Evolutionary conservation across 2,329 filamentous ascomycete species (phyloP), one percentile per base, ranked within the genome.

Genomic region (Thelonectria blattea): DNA sequence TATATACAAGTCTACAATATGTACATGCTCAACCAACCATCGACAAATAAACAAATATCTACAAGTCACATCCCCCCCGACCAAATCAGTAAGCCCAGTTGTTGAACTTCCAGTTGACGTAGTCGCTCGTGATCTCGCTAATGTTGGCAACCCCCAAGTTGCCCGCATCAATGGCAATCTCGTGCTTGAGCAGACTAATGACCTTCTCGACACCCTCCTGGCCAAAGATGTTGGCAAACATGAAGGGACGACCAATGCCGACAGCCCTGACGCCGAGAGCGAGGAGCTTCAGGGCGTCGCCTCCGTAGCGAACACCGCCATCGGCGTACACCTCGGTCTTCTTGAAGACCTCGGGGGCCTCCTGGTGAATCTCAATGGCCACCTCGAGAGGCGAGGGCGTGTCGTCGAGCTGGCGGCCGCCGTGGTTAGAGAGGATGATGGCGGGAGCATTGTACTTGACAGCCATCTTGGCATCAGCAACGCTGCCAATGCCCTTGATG

Each of bases 211-310:
- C 79, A 46, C 83, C 83, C 8, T 78, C 76, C 48, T 75, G 71
- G 6, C 83, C 83, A 61, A 78, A 85, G 47, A 82, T 70, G 71
- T 85, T 85, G 62, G 80, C 74, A 67, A 77, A 85, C 81, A 85
- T 83, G 62, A 81, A 79, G 10, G 81, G 78, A 1, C 83, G 72
- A 15, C 82, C 83, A 1, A 86, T 62, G 14, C 83, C 75, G 6
- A 80, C 78, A 12, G 76, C 77, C 64, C 74, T 75, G 55, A 79
- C 79, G 10, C 79, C 78, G 14, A 80, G 75, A 2, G 78, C 73
- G n/a, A 81, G 71, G 10, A 80, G 73, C 64, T 79, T 78, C n/a
- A 81, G 68, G 12, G 73, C 75, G 48, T 81, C 79, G 10, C 73
- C 73, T 11, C 79, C 79, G 56, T 78, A 79, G 47, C 79, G 75